Evolutionary conservation across 768 basidiomycete species (phyloP).

Genomic region (Sarcodon aspratus): DNA sequence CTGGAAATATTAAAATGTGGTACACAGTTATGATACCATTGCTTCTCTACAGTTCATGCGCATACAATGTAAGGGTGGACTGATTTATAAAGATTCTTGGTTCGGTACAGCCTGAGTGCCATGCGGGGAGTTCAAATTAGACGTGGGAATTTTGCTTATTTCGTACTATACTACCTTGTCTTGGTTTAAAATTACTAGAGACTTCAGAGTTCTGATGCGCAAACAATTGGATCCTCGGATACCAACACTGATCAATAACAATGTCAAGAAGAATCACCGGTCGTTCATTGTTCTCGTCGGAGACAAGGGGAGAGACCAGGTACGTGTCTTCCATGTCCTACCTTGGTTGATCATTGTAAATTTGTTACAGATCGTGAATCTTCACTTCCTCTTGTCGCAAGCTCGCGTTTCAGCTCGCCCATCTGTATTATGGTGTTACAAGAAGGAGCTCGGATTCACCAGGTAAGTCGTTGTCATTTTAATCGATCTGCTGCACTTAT

Average conservation of each 20-base stretch:
- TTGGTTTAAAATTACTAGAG: background rate
- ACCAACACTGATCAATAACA: slow-evolving; percentile 84
- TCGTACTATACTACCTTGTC: background rate
- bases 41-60: no score
- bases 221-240: slow-evolving; percentile 91
- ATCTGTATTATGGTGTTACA: slow-evolving; percentile 97
- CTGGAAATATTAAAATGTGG: no score
- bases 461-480: slow-evolving; percentile 38
- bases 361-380: slow-evolving; percentile 65
- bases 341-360: background rate
- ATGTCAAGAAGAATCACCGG: slow-evolving; percentile 86
- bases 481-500: background rate
- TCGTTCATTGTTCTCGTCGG: slow-evolving; percentile 96
- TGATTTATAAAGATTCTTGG: no score
- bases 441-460: slow-evolving; percentile 95
- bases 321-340: slow-evolving; percentile 18
- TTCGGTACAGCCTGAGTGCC: no score
- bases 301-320: slow-evolving; percentile 88
- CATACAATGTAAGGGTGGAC: no score
- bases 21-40: no score
- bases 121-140: no score
- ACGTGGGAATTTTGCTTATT: background rate
- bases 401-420: slow-evolving; percentile 81
- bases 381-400: slow-evolving; percentile 92
- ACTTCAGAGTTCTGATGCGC: slow-evolving; percentile 35